Evolutionary conservation across 2,329 filamentous ascomycete genomes (phyloP).

Genomic region (Stemphylium vesicarium): DNA sequence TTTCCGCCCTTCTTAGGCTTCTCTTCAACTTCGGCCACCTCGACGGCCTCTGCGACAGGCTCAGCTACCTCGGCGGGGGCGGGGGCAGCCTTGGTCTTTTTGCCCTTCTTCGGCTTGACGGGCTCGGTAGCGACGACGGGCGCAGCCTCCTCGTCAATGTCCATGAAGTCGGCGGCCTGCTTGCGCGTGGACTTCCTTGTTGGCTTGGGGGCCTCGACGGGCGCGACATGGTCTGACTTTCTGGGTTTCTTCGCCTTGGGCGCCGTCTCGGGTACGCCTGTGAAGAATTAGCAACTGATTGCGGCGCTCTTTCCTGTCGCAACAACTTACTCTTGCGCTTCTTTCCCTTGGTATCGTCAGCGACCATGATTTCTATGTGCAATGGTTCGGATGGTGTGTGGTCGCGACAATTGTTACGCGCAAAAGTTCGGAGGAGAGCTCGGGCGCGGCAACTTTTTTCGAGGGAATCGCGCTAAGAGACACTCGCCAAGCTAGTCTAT

Average conservation of each 20-base stretch:
- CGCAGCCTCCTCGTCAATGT: slow-evolving; percentile 31
- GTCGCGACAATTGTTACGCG: slow-evolving; percentile 21
- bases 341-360: slow-evolving; percentile 59
- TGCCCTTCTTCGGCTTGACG: slow-evolving; percentile 45
- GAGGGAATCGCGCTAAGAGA: slow-evolving; percentile 30
- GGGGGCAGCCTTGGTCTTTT: slow-evolving; percentile 38
- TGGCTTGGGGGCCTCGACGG: slow-evolving; percentile 27
- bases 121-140: slow-evolving; percentile 20
- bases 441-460: slow-evolving; percentile 39
- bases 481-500: slow-evolving; percentile 22
- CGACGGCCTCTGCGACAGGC: slow-evolving; percentile 5
- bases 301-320: background rate
- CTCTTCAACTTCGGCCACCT: slow-evolving; percentile 11
- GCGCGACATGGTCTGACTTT: slow-evolving; percentile 40
- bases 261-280: slow-evolving; percentile 43
- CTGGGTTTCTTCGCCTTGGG: slow-evolving; percentile 50
- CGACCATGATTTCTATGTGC: slow-evolving; percentile 54
- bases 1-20: slow-evolving; percentile 26
- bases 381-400: slow-evolving; percentile 16
- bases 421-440: slow-evolving; percentile 44
- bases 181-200: slow-evolving; percentile 43
- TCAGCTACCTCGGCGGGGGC: slow-evolving; percentile 16
- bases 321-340: slow-evolving; percentile 60
- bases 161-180: slow-evolving; percentile 46
- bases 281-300: slow-evolving; percentile 18